Conservation (phyloP, 2,329 filamentous ascomycete genomes). For the Phialemoniopsis sp. region DNA sequence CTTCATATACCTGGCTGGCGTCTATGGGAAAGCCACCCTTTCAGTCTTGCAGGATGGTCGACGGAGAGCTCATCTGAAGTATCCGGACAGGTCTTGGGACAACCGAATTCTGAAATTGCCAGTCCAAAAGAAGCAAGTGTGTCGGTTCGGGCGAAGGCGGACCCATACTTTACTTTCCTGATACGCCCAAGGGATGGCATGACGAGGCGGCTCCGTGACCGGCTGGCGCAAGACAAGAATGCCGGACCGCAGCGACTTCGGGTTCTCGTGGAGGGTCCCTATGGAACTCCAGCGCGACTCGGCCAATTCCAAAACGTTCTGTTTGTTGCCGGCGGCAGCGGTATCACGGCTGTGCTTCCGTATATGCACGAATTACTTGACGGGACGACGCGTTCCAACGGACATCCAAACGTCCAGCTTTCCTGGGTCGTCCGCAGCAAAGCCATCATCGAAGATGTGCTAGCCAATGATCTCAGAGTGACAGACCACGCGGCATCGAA, state of each 20-base stretch:
- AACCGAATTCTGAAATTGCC: too few relatives aligned
- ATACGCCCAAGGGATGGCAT: slow-evolving; percentile 12
- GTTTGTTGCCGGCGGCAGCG: slow-evolving; percentile 12
- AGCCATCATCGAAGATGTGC: slow-evolving; percentile 3
- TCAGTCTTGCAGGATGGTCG: too few relatives aligned
- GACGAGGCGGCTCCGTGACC: slow-evolving; percentile 9
- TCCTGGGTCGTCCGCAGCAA: slow-evolving; percentile 11
- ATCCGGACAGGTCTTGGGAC: too few relatives aligned
- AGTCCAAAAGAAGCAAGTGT: too few relatives aligned
- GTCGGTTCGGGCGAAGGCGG: too few relatives aligned
- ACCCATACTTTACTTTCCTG: slow-evolving; percentile 10
- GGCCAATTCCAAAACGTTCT: slow-evolving; percentile 10
- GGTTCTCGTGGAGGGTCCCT: slow-evolving; percentile 14
- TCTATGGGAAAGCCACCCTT: too few relatives aligned
- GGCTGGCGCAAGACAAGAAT: too few relatives aligned
- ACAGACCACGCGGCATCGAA: too few relatives aligned
- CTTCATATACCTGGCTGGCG: too few relatives aligned
- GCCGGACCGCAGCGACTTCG: too few relatives aligned
- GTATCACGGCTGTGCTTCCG: slow-evolving; percentile 11
- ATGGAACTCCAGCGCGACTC: slow-evolving; percentile 9
- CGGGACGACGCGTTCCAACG: slow-evolving; percentile 4
- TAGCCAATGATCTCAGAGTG: too few relatives aligned
- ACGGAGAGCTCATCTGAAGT: too few relatives aligned
- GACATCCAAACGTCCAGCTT: slow-evolving; percentile 8
- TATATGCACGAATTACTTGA: slow-evolving; percentile 8